Conservation (phyloP, 169 alveolate species). For the Eimeria zaria region DNA sequence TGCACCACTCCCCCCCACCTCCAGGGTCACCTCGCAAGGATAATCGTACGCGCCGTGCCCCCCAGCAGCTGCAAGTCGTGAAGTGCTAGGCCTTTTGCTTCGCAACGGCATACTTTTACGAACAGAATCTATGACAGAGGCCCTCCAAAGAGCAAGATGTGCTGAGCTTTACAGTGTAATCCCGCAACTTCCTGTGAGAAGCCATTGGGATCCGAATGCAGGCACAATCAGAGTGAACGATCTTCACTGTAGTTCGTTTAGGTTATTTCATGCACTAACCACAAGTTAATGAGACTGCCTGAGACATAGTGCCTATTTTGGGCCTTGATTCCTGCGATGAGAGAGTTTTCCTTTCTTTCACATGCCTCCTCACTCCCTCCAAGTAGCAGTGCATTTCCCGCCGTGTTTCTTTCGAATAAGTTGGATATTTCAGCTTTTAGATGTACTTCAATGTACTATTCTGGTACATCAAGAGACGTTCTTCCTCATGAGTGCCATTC, state of each 20-base stretch:
- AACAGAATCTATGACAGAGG: neutral
- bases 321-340: neutral
- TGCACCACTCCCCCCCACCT: slow-evolving; percentile 16
- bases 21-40: slow-evolving; percentile 25
- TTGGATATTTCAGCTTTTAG: neutral
- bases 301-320: neutral
- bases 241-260: neutral
- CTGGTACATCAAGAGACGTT: neutral
- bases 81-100: neutral
- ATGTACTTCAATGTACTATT: neutral
- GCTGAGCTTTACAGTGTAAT: neutral
- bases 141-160: neutral
- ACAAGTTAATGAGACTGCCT: neutral
- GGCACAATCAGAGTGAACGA: neutral
- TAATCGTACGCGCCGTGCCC: neutral
- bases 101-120: neutral
- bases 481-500: neutral
- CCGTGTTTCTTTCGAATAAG: neutral
- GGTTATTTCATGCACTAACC: neutral
- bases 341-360: neutral
- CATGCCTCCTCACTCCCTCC: neutral
- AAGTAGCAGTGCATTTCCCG: neutral
- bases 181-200: neutral
- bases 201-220: neutral
- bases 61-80: neutral